A percentile compares a stretch with the other conserved stretches of the same genome.
Evolutionary conservation across 768 basidiomycete genomes (phyloP).

Genomic region (Tulasnella sp.): DNA sequence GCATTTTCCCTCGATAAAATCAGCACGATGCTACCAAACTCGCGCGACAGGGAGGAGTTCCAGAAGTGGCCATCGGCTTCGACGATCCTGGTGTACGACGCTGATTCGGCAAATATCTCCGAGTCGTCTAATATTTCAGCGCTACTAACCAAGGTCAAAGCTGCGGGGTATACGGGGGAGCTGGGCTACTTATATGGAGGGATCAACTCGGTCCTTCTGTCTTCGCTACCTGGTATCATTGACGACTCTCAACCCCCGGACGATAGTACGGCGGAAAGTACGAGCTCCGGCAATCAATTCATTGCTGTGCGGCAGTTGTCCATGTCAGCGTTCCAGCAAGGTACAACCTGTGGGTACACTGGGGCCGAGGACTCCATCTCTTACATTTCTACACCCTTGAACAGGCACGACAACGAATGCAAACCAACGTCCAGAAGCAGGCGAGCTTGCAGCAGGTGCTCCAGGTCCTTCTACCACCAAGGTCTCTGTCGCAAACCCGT

Average conservation of each 20-base stretch:
- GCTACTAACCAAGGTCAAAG: slow-evolving; percentile 73
- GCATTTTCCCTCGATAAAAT: slow-evolving; percentile 80
- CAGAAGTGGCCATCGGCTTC: slow-evolving; percentile 59
- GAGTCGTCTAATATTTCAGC: slow-evolving; percentile 65
- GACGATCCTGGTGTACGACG: slow-evolving; percentile 83
- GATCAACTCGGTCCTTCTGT: slow-evolving; percentile 63
- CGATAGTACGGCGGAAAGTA: background rate
- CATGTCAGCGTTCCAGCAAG: slow-evolving; percentile 47
- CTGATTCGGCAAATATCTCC: slow-evolving; percentile 64
- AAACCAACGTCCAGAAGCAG: slow-evolving; percentile 21
- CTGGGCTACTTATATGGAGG: slow-evolving; percentile 84
- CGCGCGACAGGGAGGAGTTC: slow-evolving; percentile 61
- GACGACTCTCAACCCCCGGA: slow-evolving; percentile 15
- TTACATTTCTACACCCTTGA: slow-evolving; percentile 28
- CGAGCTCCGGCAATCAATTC: slow-evolving; percentile 25
- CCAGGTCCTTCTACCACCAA: slow-evolving; percentile 40
- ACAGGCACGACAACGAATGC: slow-evolving; percentile 35
- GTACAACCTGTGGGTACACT: slow-evolving; percentile 28
- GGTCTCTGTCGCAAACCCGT: slow-evolving; percentile 72
- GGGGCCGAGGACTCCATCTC: background rate
- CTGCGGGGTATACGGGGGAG: slow-evolving; percentile 61
- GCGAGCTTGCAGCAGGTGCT: slow-evolving; percentile 6
- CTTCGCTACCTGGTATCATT: background rate
- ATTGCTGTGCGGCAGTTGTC: slow-evolving; percentile 43
- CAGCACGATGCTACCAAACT: slow-evolving; percentile 74